These are phyloP conservation scores for Geotrichum restrictum DNA, from an alignment of 1,139 yeast genomes.

Conservation along the genomic window DNA sequence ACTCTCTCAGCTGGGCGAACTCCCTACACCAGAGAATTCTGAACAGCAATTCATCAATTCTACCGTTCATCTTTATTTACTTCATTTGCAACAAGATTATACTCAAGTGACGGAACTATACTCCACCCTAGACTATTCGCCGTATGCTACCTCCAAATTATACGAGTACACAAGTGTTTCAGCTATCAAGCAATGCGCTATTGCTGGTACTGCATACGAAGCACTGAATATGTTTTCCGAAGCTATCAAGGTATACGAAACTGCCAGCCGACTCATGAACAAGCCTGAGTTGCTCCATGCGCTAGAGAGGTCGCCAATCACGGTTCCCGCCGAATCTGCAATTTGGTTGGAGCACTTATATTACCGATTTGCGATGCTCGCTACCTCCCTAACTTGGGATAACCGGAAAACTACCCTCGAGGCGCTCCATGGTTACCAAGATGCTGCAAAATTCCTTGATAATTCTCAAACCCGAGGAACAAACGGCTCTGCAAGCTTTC, in stretches of 20 bases:
- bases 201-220: slow-evolving; percentile 33
- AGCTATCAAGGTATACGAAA: slow-evolving; percentile 29
- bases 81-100: slow-evolving; percentile 24
- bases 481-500: slow-evolving; percentile 15
- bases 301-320: background rate
- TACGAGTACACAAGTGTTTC: slow-evolving; percentile 26
- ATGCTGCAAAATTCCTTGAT: slow-evolving; percentile 19
- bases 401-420: slow-evolving; percentile 22
- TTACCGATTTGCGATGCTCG: slow-evolving; percentile 27
- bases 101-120: slow-evolving; percentile 22
- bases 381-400: slow-evolving; percentile 22
- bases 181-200: slow-evolving; percentile 27
- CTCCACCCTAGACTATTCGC: slow-evolving; percentile 8
- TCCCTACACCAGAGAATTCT: background rate
- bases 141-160: background rate
- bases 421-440: slow-evolving; percentile 29
- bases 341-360: slow-evolving; percentile 30
- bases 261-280: slow-evolving; percentile 18
- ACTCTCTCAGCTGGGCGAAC: slow-evolving; percentile 5
- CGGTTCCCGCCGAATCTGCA: slow-evolving; percentile 25
- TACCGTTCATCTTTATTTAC: slow-evolving; percentile 27
- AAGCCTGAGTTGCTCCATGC: too few species aligned
- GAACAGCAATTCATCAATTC: slow-evolving; percentile 25
- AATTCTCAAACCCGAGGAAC: background rate
- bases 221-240: slow-evolving; percentile 24